phyloP scores from a whole-genome alignment of 2,329 filamentous ascomycete genomes.

The Sordariomycetes sp. region DNA sequence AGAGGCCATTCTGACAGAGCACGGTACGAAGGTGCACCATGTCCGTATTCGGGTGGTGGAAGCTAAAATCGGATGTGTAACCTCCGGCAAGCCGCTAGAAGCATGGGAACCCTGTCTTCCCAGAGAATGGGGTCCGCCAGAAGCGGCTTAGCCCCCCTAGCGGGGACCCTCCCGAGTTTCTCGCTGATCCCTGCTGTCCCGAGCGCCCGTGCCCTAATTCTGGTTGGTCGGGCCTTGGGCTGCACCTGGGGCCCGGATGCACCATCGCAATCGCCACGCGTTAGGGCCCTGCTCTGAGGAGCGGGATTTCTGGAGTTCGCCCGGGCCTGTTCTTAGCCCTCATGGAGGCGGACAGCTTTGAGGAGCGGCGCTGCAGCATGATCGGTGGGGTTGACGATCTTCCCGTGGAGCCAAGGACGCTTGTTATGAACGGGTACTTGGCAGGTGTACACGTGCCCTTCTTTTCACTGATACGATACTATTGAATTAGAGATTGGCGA shows the following conservation, averaged over 20 bases:
- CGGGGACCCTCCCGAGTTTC: neutral
- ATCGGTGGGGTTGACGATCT: too few species aligned
- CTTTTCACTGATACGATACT: neutral
- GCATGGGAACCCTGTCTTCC: neutral
- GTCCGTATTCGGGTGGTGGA: too few species aligned
- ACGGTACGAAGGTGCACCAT: too few species aligned
- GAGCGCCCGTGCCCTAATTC: neutral
- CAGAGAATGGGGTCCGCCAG: neutral
- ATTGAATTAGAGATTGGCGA: neutral
- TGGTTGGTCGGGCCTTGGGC: neutral
- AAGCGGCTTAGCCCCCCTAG: neutral
- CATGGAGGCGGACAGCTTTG: too few species aligned
- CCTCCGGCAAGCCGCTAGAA: neutral
- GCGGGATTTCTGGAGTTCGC: neutral
- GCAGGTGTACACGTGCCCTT: neutral
- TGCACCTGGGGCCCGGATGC: neutral
- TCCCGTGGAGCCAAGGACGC: too few species aligned
- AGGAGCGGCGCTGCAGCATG: too few species aligned
- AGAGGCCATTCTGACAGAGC: too few species aligned
- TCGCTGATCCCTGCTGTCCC: neutral
- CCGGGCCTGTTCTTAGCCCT: too few species aligned
- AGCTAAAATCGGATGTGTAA: neutral
- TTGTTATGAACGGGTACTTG: too few species aligned
- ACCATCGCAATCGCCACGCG: neutral
- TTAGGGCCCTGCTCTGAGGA: neutral